Evolutionary conservation across 345 rosid genomes (phyloP).

Genomic region (Pelargonium nanum): DNA sequence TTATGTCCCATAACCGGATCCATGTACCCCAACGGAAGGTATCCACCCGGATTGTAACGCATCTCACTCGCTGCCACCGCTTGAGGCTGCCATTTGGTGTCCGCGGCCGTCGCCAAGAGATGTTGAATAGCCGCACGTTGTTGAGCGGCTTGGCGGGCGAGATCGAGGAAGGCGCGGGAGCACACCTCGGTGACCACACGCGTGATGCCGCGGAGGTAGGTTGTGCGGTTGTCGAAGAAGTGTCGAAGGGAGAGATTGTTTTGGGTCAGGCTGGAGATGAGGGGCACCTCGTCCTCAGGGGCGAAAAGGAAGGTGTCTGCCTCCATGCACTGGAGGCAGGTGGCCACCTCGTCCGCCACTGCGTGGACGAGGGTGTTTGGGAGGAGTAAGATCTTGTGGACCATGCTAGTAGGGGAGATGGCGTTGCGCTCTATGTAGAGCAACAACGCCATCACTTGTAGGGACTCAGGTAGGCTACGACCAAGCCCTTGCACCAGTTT

Average conservation of each 20-base stretch:
- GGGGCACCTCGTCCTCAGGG: constrained; percentile 12
- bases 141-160: constrained; percentile 6
- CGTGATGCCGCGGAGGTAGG: constrained; percentile 13
- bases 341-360: constrained; percentile 45
- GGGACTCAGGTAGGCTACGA: constrained; percentile 36
- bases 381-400: constrained; percentile 14
- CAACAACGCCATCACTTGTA: constrained; percentile 48
- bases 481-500: constrained; percentile 31
- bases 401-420: constrained; percentile 11
- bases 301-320: constrained; percentile 9
- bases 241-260: constrained; percentile 17
- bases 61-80: background rate
- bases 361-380: constrained; percentile 24
- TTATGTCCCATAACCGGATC: background rate
- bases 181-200: constrained; percentile 32
- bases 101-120: background rate
- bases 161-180: constrained; percentile 39
- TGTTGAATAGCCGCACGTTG: background rate
- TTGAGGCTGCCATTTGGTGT: background rate
- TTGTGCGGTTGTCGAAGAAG: constrained; percentile 25
- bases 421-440: constrained; percentile 43
- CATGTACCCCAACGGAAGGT: background rate
- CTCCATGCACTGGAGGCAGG: constrained; percentile 31
- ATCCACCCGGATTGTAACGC: no score
- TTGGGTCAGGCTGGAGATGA: constrained; percentile 18